Base-by-base conservation (phyloP, 345 rosid genomes). In the Stellera chamaejasme region DNA sequence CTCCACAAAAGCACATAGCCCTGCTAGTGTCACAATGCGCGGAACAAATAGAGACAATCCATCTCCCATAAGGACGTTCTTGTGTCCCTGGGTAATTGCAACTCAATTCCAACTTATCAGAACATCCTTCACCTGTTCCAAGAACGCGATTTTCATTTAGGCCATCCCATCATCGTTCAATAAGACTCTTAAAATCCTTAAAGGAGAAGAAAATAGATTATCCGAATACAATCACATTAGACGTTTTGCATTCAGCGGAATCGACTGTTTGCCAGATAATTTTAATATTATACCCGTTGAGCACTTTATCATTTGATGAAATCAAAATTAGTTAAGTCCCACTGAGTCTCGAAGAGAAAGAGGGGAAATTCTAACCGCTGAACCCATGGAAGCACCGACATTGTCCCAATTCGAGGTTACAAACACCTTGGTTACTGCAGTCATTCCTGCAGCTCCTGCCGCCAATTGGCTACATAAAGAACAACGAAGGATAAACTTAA, bases 1-100 rank as follows among this genome's bases (percentile, higher is more conserved):
- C 94, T 69, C 97, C 99, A 76, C 99, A 89, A 75, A 84, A 93
- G 71, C 99, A 93, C 94, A 81, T 86, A 57, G 99, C 96, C 72
- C 89, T 78, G 23, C 88, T 81, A 51, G 91, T 81, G 65, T 93
- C 99, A 73, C 99, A 93, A 53, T 86, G 66, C 50, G 80, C 77
- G 58, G 97, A 14, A 69, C 99, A 93, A 44, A 93, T 86, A 16
- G 96, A 93, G 60, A 93, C 94, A 75, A 84, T 89, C 96, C 93
- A 86, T 68, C 76, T 58, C 36, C 99, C 97, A 69, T 78, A 89
- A 49, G 94, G 99, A 62, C 66, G 77, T 64, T 82, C 84, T 8
- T 88, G 85, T 52, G 82, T 71, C 59, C 66, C 72, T 48, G 86
- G 90, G 65, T 81, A 63, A 58, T 93, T 93, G 75, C 99, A 93